Conservation (phyloP, 2,329 filamentous ascomycete species). For the Fusarium multiceps region DNA sequence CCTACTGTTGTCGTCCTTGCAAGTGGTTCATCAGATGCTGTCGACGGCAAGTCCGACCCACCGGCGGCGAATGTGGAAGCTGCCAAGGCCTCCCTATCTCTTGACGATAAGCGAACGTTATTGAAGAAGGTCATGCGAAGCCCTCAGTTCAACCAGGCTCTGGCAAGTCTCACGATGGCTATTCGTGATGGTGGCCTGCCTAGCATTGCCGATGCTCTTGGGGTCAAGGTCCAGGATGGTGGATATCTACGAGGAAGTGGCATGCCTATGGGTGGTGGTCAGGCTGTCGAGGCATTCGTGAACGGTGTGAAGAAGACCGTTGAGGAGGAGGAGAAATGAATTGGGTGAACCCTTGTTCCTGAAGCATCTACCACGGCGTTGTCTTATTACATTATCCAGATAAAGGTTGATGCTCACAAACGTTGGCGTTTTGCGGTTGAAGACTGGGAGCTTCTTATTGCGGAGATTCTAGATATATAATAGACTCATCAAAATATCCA, state of each 20-base stretch:
- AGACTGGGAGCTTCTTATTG: background rate
- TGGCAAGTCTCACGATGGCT: conserved; percentile 86
- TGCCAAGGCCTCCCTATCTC: conserved; percentile 77
- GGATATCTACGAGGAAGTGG: conserved; percentile 81
- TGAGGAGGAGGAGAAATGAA: conserved; percentile 62
- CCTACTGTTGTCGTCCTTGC: conserved; percentile 81
- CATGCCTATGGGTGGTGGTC: conserved; percentile 86
- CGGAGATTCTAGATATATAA: background rate
- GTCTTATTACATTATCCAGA: conserved; percentile 10
- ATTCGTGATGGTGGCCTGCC: conserved; percentile 90
- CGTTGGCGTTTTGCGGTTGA: conserved; percentile 9
- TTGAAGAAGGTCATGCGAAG: conserved; percentile 85
- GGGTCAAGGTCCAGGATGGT: conserved; percentile 83
- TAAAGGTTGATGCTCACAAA: conserved; percentile 20
- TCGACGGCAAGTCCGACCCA: conserved; percentile 71
- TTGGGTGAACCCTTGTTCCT: background rate
- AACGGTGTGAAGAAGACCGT: conserved; percentile 86
- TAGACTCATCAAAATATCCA: background rate
- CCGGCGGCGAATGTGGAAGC: conserved; percentile 75
- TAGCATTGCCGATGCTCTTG: conserved; percentile 86
- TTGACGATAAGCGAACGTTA: conserved; percentile 82
- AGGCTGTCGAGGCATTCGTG: conserved; percentile 91
- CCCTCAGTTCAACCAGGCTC: conserved; percentile 89
- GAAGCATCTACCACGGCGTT: background rate
- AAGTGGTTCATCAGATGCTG: conserved; percentile 69